Base-by-base conservation (phyloP, 495 filamentous ascomycete genomes). In the Sphaerosporella brunnea region DNA sequence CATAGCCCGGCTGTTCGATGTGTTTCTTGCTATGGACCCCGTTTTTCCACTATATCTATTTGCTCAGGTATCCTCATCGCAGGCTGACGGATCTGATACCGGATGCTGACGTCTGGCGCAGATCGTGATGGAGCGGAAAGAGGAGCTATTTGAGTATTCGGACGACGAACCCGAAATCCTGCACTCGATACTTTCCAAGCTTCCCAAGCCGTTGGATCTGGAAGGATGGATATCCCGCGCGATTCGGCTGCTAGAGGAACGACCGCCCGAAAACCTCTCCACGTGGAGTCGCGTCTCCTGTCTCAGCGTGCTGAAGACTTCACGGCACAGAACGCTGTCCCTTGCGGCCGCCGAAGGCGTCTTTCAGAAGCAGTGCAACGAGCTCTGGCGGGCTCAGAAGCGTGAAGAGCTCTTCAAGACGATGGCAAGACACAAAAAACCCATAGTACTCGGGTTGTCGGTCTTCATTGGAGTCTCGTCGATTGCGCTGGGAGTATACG, bases 131-230 rank as follows among this genome's bases (percentile, higher is more conserved):
- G 73, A 75, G 18, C 77, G 90, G 20, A 78, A 78, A 44, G 73
- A 73, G 23, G 84, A 95, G 59, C 69, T 97, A 0, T 70, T 96
- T 48, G 80, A 81, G 24, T 83, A 84, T 10, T 78, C 83, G 0
- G 61, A 67, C 15, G 81, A 93, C 43, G 90, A 97, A 59, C 82
- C 84, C 10, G 92, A 95, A 58, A 93, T 97, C 77, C 73, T 97
- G 15, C 85, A 93, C 63, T 82, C 77, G 38, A 77, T 80, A 4
- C 72, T 97, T 2, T 87, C 81, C 3, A 94, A 92, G 62, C 71
- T 97, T 1, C 90, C 90, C 0, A 73, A 71, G 36, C 78, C 82
- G 8, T 69, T 95, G n/a, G 75, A 94, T 53, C 64, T 97, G 20
- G 90, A 97, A 49, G 67, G 64, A 2, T 68, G 93, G 28, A 81